Percentiles rank a stretch among this genome's conserved stretches.
phyloP scores from a whole-genome alignment of 2,329 filamentous ascomycete species.

The Trichoderma sp. region DNA sequence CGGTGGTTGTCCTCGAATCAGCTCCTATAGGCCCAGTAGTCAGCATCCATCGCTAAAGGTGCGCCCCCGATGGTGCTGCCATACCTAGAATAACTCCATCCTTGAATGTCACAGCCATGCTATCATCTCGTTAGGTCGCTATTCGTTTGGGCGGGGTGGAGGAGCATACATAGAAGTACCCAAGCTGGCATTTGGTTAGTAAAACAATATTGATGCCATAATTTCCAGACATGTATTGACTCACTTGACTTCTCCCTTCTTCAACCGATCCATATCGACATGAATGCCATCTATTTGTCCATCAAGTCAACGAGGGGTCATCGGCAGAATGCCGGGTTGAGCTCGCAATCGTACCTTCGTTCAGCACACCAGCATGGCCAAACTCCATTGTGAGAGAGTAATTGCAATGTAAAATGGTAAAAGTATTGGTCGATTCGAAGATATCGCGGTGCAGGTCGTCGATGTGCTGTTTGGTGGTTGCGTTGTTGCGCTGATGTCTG shows the following conservation, averaged over 20 bases:
- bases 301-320: slow-evolving; percentile 30
- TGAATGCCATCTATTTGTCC: slow-evolving; percentile 85
- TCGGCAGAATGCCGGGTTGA: slow-evolving; percentile 1
- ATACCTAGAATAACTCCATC: slow-evolving; percentile 90
- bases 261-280: slow-evolving; percentile 96
- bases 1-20: slow-evolving; percentile 95
- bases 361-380: slow-evolving; percentile 61
- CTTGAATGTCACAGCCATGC: slow-evolving; percentile 99
- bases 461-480: slow-evolving; percentile 29
- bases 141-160: slow-evolving; percentile 29
- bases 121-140: slow-evolving; percentile 43
- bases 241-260: slow-evolving; percentile 99
- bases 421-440: background rate
- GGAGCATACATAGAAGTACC: slow-evolving; percentile 89
- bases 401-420: background rate
- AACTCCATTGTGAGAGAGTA: slow-evolving; percentile 57
- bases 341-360: slow-evolving; percentile 55
- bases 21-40: slow-evolving; percentile 59
- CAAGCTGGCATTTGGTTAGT: slow-evolving; percentile 60
- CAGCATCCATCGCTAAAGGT: slow-evolving; percentile 14
- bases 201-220: background rate
- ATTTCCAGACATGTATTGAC: slow-evolving; percentile 39
- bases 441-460: slow-evolving; percentile 17
- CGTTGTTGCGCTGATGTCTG: slow-evolving; percentile 31
- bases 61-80: slow-evolving; percentile 29